A percentile compares a stretch with the other conserved stretches of the same genome.
Evolutionary conservation across 768 basidiomycete species (phyloP).

Genomic region (Phylloporus sp.): DNA sequence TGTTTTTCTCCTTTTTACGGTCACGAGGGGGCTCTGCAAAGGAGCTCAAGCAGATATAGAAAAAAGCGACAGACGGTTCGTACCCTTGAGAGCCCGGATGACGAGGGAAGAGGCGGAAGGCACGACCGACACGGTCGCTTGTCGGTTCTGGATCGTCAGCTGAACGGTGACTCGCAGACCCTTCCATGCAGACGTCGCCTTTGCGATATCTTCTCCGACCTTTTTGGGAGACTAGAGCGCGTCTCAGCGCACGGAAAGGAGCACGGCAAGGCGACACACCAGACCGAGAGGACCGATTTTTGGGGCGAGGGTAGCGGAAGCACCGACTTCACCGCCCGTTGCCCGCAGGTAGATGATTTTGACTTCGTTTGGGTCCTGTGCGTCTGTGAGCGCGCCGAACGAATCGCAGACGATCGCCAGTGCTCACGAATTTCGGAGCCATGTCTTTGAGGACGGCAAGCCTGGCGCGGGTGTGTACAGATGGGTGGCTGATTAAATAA

Average conservation of each 20-base stretch:
- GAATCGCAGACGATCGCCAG: neutral
- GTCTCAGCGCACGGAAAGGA: slow-evolving; percentile 11
- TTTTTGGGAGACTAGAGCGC: slow-evolving; percentile 90
- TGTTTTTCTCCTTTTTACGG: slow-evolving; percentile 99
- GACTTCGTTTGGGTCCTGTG: slow-evolving; percentile 94
- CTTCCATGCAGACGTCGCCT: slow-evolving; percentile 97
- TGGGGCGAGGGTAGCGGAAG: slow-evolving; percentile 95
- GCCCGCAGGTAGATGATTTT: slow-evolving; percentile 99
- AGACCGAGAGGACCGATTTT: slow-evolving; percentile 99
- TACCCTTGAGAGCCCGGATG: slow-evolving; percentile 97
- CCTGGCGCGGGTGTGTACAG: neutral
- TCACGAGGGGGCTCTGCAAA: slow-evolving; percentile 91
- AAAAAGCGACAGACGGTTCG: slow-evolving; percentile 19
- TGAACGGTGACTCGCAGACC: slow-evolving; percentile 99
- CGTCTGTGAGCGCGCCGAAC: neutral
- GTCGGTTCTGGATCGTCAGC: slow-evolving; percentile 99
- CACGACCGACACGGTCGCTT: slow-evolving; percentile 94
- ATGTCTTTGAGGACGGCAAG: slow-evolving; percentile 38
- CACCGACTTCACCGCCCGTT: slow-evolving; percentile 99
- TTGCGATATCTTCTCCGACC: slow-evolving; percentile 99
- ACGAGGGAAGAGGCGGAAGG: slow-evolving; percentile 96
- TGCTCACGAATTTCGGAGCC: slow-evolving; percentile 75
- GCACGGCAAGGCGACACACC: slow-evolving; percentile 45
- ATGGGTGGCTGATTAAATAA: slow-evolving; percentile 37
- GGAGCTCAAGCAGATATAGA: neutral